Percentiles rank a stretch among this genome's conserved stretches.
These are phyloP conservation scores for Corniculantispora saksenae DNA, from an alignment of 2,329 filamentous ascomycete species.

Conservation along the genomic window DNA sequence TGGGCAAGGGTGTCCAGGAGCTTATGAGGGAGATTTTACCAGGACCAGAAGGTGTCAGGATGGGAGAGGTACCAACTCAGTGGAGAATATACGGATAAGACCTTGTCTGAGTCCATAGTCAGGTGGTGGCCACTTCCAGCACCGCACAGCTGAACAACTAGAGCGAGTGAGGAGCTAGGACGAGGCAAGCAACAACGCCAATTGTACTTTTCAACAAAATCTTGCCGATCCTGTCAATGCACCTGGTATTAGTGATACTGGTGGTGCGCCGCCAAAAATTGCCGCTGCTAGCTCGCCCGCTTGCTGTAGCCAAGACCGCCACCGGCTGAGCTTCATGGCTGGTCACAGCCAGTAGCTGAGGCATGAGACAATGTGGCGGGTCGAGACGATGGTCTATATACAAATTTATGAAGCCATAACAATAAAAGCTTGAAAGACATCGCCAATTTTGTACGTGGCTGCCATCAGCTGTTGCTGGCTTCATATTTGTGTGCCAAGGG, in stretches of 20 bases:
- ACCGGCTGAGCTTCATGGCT: neutral
- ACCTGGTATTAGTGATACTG: neutral
- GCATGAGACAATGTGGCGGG: neutral
- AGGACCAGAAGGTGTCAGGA: neutral
- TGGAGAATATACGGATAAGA: constrained; percentile 17
- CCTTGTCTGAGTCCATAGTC: neutral
- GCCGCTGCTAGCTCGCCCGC: neutral
- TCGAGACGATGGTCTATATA: neutral
- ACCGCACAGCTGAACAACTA: neutral
- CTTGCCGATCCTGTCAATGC: neutral
- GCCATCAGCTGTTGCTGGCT: neutral
- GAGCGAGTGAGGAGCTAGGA: too few relatives aligned
- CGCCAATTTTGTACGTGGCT: neutral
- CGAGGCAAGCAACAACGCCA: neutral
- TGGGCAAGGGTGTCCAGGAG: constrained; percentile 34
- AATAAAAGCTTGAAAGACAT: neutral
- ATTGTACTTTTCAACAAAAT: neutral
- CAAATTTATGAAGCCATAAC: neutral
- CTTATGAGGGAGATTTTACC: constrained; percentile 36
- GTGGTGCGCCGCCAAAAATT: neutral
- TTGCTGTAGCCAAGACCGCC: neutral
- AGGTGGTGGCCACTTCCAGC: neutral
- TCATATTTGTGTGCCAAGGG: neutral
- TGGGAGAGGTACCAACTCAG: neutral
- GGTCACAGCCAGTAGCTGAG: neutral